phyloP scores from a whole-genome alignment of 169 alveolate genomes.

The Plasmodium inui region DNA sequence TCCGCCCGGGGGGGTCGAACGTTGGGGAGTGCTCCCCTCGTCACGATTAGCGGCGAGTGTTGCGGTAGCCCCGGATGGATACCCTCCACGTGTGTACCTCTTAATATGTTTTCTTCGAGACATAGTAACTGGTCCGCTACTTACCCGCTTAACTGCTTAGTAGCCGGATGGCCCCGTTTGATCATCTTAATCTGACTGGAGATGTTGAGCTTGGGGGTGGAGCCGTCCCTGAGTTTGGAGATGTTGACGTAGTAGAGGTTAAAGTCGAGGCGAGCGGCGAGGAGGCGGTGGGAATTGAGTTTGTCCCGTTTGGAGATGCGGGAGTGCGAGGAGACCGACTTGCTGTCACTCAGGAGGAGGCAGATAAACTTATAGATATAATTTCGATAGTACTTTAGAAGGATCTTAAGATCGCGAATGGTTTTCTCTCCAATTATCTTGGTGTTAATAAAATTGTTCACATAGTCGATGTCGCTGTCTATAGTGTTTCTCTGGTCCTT shows the following conservation, averaged over 20 bases:
- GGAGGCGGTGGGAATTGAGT: conserved; percentile 44
- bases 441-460: conserved; percentile 40
- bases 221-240: conserved; percentile 12
- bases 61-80: too few relatives aligned
- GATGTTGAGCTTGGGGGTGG: conserved; percentile 17
- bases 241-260: conserved; percentile 58
- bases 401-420: conserved; percentile 60
- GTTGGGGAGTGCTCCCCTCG: too few relatives aligned
- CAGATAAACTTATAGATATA: conserved; percentile 69
- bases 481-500: conserved; percentile 8
- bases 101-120: too few relatives aligned
- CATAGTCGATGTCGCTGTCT: conserved; percentile 53
- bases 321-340: conserved; percentile 5
- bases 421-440: conserved; percentile 66
- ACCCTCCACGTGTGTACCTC: too few relatives aligned
- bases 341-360: conserved; percentile 35
- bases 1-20: not conserved
- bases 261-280: conserved; percentile 61
- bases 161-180: not conserved
- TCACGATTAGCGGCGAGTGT: too few relatives aligned
- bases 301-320: conserved; percentile 43
- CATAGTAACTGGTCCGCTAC: not conserved
- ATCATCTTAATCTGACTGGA: conserved; percentile 50
- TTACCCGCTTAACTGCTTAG: not conserved
- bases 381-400: conserved; percentile 53